Base-by-base conservation (phyloP, 495 filamentous ascomycete species). In the Cercophora newfieldiana region DNA sequence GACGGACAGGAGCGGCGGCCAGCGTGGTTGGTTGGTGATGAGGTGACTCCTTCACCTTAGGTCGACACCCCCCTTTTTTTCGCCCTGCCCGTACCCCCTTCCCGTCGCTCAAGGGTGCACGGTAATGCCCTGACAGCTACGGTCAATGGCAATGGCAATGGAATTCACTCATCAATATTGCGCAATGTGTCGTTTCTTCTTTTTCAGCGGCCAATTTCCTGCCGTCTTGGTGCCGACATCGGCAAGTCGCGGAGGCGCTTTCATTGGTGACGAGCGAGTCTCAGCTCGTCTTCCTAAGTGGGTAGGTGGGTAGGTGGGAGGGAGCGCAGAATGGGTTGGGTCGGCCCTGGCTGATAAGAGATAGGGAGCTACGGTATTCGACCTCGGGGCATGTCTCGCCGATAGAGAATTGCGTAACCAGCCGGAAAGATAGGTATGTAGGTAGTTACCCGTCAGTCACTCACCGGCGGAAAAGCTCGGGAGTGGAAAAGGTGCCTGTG, bases 201-300 rank as follows among this genome's bases (percentile, higher is more conserved):
- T 53, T 51, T 26, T 19, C 50, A 26, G 4, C 1, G 19, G 16
- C 6, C 50, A 53, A 53, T 53, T 53, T 53, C 50, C 50, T 53
- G 50, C 50, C 50, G 50, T 53, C 50, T 26, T 22, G 50, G 24
- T 7, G 24, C 50, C 50, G 50, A 53, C n/a, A 53, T 53, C 50
- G 50, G 50, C 21, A 53, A 8, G 50, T 19, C 50, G 37, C 37
- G 18, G 37, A 44, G 37, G 10, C 37, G 18, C 12, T n/a, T 44
- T 8, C 37, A 44, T 44, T 44, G 37, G 37, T 16, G 18, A 44
- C 18, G 37, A 44, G 37, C 37, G 12, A 14, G 4, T 14, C 37
- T 44, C 37, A 44, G 37, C 10, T 44, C 37, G 12, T 44, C 10
- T 14, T 5, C 10, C 2, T 6, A 2, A 16, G 37, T 14, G 37